Base-by-base conservation (phyloP, 2,329 filamentous ascomycete species). In the Cytospora mali region DNA sequence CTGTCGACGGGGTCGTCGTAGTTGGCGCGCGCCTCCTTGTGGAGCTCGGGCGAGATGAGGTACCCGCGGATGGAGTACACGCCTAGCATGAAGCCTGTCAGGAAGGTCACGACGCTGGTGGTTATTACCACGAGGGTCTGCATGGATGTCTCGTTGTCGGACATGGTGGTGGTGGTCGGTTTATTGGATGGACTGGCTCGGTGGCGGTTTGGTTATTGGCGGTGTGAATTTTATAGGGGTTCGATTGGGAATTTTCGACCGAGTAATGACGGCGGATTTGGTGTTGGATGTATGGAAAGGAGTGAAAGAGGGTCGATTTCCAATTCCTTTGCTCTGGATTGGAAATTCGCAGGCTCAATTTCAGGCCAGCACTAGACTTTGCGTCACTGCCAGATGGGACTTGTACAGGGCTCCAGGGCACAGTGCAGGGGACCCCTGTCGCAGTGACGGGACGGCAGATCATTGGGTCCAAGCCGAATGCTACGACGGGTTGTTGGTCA, bases 21-120 rank as follows among this genome's bases (percentile, higher is more conserved):
- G 71, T 82, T 81, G 76, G 79, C 75, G 74, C 78, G 75, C 74
- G 87, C 79, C 81, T 88, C 78, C 73, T 85, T 74, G 68, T 75
- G 78, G 68, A 90, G 75, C 64, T 75, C 73, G 1, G 84, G 81
- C n/a, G 84, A 80, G 69, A 87, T 78, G 52, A 87, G 73, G 77
- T 86, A 87, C 62, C 85, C 84, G 62, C 76, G 81, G 65, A 84
- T 84, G 21, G 87, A 82, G 76, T 93, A 93, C 64, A 96, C 78
- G 66, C 91, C 92, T 16, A 97, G 83, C 42, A 93, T 86, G 77
- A 94, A 96, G 70, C 93, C 93, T 1, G 86, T 84, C 59, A 95
- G 74, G 68, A 91, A 87, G 66, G 89, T 85, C 62, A 94, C 79
- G 66, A 96, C 84, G 67, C 88, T 88, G 21, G 91, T 93, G 60